Percentiles rank a stretch among this genome's conserved stretches.
These are phyloP conservation scores for Blastomyces parvus DNA, from an alignment of 2,329 filamentous ascomycete genomes.

Conservation along the genomic window DNA sequence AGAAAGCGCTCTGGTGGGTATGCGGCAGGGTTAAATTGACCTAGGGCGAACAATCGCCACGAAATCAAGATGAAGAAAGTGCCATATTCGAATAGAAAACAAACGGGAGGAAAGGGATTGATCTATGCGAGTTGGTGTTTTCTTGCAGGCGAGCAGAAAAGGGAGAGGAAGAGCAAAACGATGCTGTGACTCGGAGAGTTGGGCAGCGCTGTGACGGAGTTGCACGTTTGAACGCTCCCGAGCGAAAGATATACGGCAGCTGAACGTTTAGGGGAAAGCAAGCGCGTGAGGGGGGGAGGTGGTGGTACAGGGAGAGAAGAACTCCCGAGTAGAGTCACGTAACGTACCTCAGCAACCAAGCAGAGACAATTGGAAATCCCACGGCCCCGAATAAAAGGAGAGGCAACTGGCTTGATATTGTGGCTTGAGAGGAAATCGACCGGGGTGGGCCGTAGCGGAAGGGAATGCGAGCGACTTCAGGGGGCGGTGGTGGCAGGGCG, in stretches of 20 bases:
- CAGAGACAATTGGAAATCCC: neutral
- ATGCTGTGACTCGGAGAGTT: neutral
- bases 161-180: neutral
- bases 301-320: neutral
- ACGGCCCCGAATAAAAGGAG: neutral
- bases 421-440: neutral
- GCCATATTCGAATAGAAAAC: neutral
- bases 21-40: neutral
- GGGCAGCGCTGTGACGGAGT: neutral
- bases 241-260: neutral
- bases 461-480: neutral
- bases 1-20: neutral
- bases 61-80: neutral
- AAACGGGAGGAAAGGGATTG: no score
- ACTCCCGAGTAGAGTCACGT: neutral
- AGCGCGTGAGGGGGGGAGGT: no score
- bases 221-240: neutral
- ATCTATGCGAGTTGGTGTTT: neutral
- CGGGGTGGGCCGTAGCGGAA: neutral
- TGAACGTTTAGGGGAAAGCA: neutral
- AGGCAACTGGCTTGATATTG: neutral
- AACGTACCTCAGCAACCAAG: slow-evolving; percentile 5
- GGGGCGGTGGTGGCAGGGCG: neutral
- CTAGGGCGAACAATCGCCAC: neutral
- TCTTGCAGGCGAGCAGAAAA: neutral